phyloP scores from a whole-genome alignment of 495 filamentous ascomycete genomes.

The Lichenothelia convexa region DNA sequence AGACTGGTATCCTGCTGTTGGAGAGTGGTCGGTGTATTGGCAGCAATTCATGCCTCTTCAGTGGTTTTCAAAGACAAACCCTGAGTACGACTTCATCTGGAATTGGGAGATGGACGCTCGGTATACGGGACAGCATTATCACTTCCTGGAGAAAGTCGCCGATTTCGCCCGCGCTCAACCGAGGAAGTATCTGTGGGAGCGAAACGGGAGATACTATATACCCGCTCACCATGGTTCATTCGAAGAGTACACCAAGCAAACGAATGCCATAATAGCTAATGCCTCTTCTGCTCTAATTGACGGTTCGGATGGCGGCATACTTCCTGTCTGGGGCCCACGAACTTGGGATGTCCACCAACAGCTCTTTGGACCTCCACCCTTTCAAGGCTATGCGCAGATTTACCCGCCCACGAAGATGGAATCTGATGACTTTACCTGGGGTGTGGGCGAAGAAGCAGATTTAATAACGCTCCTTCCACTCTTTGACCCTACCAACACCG shows the following conservation, averaged over 20 bases:
- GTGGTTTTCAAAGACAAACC: conserved; percentile 47
- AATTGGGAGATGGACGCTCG: conserved; percentile 63
- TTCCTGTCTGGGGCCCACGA: conserved; percentile 44
- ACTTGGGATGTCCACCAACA: conserved; percentile 29
- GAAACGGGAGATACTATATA: conserved; percentile 54
- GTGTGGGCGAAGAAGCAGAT: conserved; percentile 59
- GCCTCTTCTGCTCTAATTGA: conserved; percentile 3
- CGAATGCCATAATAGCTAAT: conserved; percentile 17
- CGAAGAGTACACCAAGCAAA: conserved; percentile 34
- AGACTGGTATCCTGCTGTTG: conserved; percentile 36
- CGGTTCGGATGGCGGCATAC: conserved; percentile 13
- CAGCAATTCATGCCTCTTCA: conserved; percentile 41
- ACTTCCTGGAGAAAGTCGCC: conserved; percentile 41
- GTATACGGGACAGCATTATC: conserved; percentile 51
- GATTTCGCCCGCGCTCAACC: conserved; percentile 44
- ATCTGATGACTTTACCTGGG: conserved; percentile 50
- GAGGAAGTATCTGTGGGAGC: conserved; percentile 54
- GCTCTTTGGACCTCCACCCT: conserved; percentile 45
- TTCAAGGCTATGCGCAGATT: no score
- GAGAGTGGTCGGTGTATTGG: conserved; percentile 24
- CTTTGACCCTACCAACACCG: conserved; percentile 44
- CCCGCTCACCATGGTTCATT: conserved; percentile 42
- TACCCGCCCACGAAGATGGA: conserved; percentile 30
- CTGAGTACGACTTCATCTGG: conserved; percentile 59
- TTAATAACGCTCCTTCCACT: conserved; percentile 53